Conservation (phyloP, 2,329 filamentous ascomycete species). For the Knoxdaviesia proteae region DNA sequence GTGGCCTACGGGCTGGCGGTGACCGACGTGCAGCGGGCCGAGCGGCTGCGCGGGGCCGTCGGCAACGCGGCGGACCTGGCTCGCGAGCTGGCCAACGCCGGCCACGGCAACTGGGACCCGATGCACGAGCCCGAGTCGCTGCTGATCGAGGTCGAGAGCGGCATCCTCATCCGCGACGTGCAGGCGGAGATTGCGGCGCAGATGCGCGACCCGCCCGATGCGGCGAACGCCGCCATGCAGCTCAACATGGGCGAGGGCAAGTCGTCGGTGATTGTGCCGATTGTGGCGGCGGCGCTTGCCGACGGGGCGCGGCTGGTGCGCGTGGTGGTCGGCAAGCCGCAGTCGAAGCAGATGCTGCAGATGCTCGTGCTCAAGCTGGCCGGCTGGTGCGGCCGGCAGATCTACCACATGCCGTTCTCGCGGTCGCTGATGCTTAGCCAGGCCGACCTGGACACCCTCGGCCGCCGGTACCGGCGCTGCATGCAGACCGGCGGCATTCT, state of each 20-base stretch:
- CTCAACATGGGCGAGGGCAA: constrained; percentile 57
- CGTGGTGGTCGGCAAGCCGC: constrained; percentile 39
- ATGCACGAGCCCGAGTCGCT: constrained; percentile 34
- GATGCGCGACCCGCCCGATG: constrained; percentile 25
- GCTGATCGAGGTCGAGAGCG: constrained; percentile 42
- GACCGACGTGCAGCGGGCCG: constrained; percentile 18
- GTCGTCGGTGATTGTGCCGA: constrained; percentile 46
- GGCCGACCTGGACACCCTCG: too few relatives aligned
- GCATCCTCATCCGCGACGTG: constrained; percentile 35
- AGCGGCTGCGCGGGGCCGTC: constrained; percentile 14
- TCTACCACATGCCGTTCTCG: constrained; percentile 39
- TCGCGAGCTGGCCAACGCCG: constrained; percentile 24
- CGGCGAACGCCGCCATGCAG: constrained; percentile 35
- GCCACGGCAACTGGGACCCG: constrained; percentile 35
- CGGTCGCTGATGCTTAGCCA: constrained; percentile 9
- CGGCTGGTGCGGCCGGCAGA: constrained; percentile 28
- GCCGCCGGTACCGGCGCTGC: constrained; percentile 15
- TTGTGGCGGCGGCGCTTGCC: constrained; percentile 32
- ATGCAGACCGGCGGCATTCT: constrained; percentile 30
- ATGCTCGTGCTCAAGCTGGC: constrained; percentile 33
- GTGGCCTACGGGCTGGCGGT: constrained; percentile 19
- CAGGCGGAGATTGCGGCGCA: constrained; percentile 35
- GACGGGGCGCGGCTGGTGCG: constrained; percentile 28
- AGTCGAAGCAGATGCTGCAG: constrained; percentile 38
- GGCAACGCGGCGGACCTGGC: constrained; percentile 13